phyloP scores from a whole-genome alignment of 371 early-diverging fungal genomes.

The Blakeslea trispora region DNA sequence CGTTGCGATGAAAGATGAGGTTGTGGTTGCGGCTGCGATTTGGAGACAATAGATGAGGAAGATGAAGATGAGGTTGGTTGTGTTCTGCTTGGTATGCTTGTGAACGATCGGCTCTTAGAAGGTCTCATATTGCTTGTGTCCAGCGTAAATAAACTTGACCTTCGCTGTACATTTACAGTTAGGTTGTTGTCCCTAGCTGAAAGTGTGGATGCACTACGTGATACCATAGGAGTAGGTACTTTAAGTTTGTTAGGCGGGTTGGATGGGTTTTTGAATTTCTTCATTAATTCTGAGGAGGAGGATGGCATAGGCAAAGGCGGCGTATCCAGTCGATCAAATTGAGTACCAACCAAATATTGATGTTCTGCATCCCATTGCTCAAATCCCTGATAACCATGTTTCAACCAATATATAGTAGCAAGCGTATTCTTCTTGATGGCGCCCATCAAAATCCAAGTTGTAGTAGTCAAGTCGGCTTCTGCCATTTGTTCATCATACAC shows the following conservation, averaged over 20 bases:
- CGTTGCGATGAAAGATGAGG: too few species aligned
- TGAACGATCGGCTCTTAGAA: too few species aligned
- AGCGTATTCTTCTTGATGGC: conserved; percentile 18
- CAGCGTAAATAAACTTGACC: conserved; percentile 46
- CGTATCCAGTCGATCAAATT: conserved; percentile 7
- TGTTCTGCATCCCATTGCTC: conserved; percentile 19
- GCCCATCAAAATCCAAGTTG: conserved; percentile 19
- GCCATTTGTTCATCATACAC: conserved; percentile 60
- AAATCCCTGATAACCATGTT: conserved; percentile 55
- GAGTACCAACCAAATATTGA: conserved; percentile 7
- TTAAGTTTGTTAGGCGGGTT: conserved; percentile 11
- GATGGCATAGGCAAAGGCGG: conserved; percentile 24
- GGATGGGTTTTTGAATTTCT: not conserved
- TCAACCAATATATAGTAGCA: conserved; percentile 39
- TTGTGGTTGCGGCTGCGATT: too few species aligned
- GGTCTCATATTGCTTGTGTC: conserved; percentile 33
- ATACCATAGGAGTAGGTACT: conserved; percentile 27
- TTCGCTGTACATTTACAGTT: conserved; percentile 23
- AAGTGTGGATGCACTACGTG: conserved; percentile 41
- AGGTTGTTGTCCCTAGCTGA: conserved; percentile 18
- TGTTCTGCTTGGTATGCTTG: conserved; percentile 2
- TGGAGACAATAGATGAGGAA: too few species aligned
- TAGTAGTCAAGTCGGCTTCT: conserved; percentile 28
- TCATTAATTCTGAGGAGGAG: not conserved
- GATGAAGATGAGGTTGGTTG: too few species aligned